Evolutionary conservation across 495 filamentous ascomycete species (phyloP).

Genomic region (Podospora sp.): DNA sequence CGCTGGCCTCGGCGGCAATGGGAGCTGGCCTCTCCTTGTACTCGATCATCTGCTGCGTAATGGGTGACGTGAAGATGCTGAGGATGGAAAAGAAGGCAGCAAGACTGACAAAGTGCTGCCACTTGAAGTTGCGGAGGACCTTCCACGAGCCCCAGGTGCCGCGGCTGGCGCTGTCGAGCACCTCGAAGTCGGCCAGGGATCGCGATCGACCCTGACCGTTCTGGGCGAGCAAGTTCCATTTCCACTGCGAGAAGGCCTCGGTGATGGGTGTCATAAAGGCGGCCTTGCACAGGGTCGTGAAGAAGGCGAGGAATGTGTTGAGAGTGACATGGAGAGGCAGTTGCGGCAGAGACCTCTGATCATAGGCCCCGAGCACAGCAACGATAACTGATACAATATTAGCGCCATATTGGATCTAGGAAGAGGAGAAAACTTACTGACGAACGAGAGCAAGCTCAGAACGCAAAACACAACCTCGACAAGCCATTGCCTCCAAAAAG

Average conservation of each 20-base stretch:
- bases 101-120: constrained; percentile 14
- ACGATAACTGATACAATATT: constrained; percentile 10
- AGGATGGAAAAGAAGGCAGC: constrained; percentile 14
- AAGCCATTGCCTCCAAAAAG: neutral
- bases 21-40: constrained; percentile 3
- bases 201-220: constrained; percentile 21
- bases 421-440: neutral
- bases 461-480: neutral
- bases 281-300: constrained; percentile 47
- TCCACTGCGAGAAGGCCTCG: constrained; percentile 46
- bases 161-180: constrained; percentile 44
- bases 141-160: constrained; percentile 26
- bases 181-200: constrained; percentile 42
- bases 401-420: neutral
- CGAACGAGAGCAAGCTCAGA: neutral
- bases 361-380: constrained; percentile 16
- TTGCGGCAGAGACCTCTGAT: constrained; percentile 17
- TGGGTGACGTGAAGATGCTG: constrained; percentile 21
- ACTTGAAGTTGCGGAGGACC: constrained; percentile 16
- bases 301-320: constrained; percentile 27
- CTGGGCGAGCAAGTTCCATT: constrained; percentile 50
- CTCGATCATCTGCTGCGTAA: constrained; percentile 20
- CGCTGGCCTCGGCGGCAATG: neutral
- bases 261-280: constrained; percentile 44
- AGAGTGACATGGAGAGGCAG: constrained; percentile 31